Evolutionary conservation across 202 grass and related monocot genomes (phyloP).

Genomic region (Bolboschoenoplectus hybrid): DNA sequence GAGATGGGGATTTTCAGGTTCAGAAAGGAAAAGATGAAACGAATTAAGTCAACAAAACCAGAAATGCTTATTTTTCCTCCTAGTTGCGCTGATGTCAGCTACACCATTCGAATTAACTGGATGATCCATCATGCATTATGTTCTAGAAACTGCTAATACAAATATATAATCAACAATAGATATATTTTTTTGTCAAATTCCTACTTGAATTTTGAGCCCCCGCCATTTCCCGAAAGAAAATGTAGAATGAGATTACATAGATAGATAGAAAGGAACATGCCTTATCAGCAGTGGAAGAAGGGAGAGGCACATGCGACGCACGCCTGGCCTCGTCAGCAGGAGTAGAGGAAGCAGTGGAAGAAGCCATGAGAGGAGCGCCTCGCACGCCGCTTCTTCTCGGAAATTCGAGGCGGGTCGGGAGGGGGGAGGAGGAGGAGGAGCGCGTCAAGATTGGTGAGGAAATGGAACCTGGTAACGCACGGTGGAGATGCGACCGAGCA

Average conservation of each 20-base stretch:
- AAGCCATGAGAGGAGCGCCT: slow-evolving; percentile 48
- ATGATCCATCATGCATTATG: no score
- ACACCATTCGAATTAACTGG: background rate
- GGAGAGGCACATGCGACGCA: background rate
- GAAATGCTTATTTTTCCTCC: background rate
- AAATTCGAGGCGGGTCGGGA: slow-evolving; percentile 10
- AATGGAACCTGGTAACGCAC: slow-evolving; percentile 37
- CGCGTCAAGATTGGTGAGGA: slow-evolving; percentile 34
- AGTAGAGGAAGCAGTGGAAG: slow-evolving; percentile 41
- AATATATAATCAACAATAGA: background rate
- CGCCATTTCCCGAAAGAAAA: background rate
- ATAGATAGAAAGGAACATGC: background rate
- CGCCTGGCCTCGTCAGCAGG: slow-evolving; percentile 48
- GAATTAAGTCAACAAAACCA: background rate
- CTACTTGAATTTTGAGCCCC: background rate
- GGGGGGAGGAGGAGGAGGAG: slow-evolving; percentile 4
- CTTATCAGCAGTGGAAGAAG: slow-evolving; percentile 37
- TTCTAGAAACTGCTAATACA: no score
- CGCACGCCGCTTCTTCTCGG: slow-evolving; percentile 51
- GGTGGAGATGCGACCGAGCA: slow-evolving; percentile 31
- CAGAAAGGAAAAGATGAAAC: background rate
- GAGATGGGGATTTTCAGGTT: background rate
- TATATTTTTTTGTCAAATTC: background rate
- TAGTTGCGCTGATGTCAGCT: background rate
- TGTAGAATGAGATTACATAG: background rate